phyloP scores from a whole-genome alignment of 139 green algal species.

The Dunaliella sp. region DNA sequence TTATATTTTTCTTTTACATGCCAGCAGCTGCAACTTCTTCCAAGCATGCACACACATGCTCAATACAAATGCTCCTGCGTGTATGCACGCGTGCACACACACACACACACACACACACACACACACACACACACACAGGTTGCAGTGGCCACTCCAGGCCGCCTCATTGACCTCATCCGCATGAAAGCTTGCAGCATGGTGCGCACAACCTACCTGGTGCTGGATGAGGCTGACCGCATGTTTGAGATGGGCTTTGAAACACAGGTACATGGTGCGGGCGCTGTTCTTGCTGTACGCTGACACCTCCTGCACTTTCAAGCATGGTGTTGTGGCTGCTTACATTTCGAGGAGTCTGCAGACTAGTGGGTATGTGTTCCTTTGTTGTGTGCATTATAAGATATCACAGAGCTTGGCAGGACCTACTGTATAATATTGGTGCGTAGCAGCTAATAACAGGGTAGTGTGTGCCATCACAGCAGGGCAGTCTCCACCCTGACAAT shows the following conservation, averaged over 20 bases:
- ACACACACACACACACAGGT: conserved; percentile 57
- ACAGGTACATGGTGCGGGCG: conserved; percentile 55
- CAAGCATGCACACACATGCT: conserved; percentile 59
- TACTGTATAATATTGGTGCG: too few species aligned
- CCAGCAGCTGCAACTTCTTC: neutral
- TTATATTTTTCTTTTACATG: too few species aligned
- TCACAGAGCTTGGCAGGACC: too few species aligned
- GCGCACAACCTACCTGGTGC: conserved; percentile 80
- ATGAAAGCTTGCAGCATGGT: conserved; percentile 61
- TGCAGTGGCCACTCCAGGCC: conserved; percentile 84
- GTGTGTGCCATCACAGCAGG: too few species aligned
- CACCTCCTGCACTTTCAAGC: too few species aligned
- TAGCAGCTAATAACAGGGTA: too few species aligned
- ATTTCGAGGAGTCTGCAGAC: too few species aligned
- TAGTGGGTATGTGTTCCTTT: too few species aligned
- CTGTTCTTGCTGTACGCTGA: too few species aligned
- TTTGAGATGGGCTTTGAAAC: conserved; percentile 94
- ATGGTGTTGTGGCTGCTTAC: too few species aligned
- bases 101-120: conserved; percentile 43
- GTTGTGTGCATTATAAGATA: too few species aligned
- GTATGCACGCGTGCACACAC: conserved; percentile 82
- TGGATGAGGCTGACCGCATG: conserved; percentile 95
- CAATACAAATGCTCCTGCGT: conserved; percentile 76
- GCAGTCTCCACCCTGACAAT: too few species aligned
- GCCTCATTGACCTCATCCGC: conserved; percentile 82